Base-by-base conservation (phyloP, 192 early-diverging fungal species). In the Chytriomyces hyalinus region DNA sequence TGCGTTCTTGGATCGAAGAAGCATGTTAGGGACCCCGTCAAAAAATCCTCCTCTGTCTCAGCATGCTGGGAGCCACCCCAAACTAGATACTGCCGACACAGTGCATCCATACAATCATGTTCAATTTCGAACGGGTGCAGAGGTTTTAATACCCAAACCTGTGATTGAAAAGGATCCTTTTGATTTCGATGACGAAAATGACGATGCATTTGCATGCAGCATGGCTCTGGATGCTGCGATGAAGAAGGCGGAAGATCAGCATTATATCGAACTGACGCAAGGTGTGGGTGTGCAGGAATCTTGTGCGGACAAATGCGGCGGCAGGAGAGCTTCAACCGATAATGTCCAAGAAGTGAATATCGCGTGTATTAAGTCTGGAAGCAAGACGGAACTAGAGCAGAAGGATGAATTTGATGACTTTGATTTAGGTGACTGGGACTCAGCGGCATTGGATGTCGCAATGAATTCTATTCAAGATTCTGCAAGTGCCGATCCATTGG, bases 171-270 rank as follows among this genome's bases (percentile, higher is more conserved):
- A 20, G 20, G 53, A 57, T 57, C 53, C 53, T 13, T 57, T 57
- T 57, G 53, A 57, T 13, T 74, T 44, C 28, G 72, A 74, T 9
- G 72, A 64, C 26, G 26, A 15, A 5, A 22, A 69, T 62, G 46
- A 70, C 15, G 72, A 68, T 75, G 75, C 67, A n/a, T 24, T 74
- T 5, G 62, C 63, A 6, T 76, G 75, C 50, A 36, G 36, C 24
- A 69, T 76, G 75, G 75, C 75, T 2, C n/a, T 76, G n/a, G 75
- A 76, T 76, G 75, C 66, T 13, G 53, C 20, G 1, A 57, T 57
- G 53, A 13, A 57, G 53, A 57, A 57, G 53, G 53, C 20, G 2
- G 53, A 57, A 4, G 53, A 13, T 13, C 15, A 57, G 5, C 15
- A 57, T 13, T n/a, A 57, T 20, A 4, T 57, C 15, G 53, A 57